phyloP scores from a whole-genome alignment of 2,329 filamentous ascomycete species.

The Diaporthe aspalathi region DNA sequence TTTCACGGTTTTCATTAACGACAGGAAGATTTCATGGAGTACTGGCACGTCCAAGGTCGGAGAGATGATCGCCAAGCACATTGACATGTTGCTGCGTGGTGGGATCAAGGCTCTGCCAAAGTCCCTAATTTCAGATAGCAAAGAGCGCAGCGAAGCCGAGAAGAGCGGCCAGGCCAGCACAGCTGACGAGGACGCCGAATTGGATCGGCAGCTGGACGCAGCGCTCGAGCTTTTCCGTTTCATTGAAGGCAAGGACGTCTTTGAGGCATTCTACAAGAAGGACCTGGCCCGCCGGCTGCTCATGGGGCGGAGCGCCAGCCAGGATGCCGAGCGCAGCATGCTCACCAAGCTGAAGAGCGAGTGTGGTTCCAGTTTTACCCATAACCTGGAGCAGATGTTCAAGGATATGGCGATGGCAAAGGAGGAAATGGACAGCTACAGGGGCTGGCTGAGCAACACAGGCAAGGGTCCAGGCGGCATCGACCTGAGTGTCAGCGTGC shows the following conservation, averaged over 20 bases:
- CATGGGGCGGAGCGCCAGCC: slow-evolving; percentile 91
- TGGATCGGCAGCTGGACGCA: slow-evolving; percentile 92
- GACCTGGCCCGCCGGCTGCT: slow-evolving; percentile 90
- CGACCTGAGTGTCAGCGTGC: slow-evolving; percentile 86
- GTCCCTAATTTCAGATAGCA: slow-evolving; percentile 71
- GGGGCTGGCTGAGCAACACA: slow-evolving; percentile 68
- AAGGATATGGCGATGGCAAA: slow-evolving; percentile 94
- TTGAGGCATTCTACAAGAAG: slow-evolving; percentile 99
- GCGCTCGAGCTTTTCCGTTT: slow-evolving; percentile 96
- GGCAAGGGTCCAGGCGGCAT: slow-evolving; percentile 62
- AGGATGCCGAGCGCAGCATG: slow-evolving; percentile 97
- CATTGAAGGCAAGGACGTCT: slow-evolving; percentile 96
- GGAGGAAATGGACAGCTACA: slow-evolving; percentile 94
- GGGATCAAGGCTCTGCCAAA: slow-evolving; percentile 86
- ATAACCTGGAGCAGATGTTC: slow-evolving; percentile 99
- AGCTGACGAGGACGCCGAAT: slow-evolving; percentile 89
- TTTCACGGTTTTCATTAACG: slow-evolving; percentile 93
- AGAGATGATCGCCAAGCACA: slow-evolving; percentile 98
- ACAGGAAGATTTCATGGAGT: slow-evolving; percentile 80
- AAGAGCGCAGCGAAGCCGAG: slow-evolving; percentile 68
- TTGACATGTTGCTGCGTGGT: slow-evolving; percentile 88
- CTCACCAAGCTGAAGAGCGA: slow-evolving; percentile 89
- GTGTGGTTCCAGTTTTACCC: slow-evolving; percentile 93
- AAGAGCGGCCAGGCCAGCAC: slow-evolving; percentile 73
- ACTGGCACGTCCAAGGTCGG: slow-evolving; percentile 93